These are phyloP conservation scores for Penicillium cataractarum DNA, from an alignment of 495 filamentous ascomycete genomes.

Conservation along the genomic window DNA sequence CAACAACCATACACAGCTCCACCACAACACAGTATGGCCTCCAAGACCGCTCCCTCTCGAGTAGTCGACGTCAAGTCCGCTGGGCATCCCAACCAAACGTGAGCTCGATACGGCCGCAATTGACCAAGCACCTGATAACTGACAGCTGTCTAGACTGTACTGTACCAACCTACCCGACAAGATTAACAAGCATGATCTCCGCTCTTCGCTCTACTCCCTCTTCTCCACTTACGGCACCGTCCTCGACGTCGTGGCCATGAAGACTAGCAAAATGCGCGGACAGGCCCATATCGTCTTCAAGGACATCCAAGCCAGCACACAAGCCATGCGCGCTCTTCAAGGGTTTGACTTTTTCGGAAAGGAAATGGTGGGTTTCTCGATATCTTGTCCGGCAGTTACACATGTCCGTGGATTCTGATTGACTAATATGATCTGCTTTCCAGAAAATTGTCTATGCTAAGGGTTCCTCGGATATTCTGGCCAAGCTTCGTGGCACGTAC, in stretches of 20 bases:
- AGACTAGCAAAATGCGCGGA: conserved; percentile 87
- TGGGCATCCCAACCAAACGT: conserved; percentile 73
- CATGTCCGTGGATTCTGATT: not conserved
- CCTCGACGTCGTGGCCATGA: conserved; percentile 89
- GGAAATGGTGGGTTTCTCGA: conserved; percentile 68
- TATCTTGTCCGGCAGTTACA: not conserved
- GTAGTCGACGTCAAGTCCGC: conserved; percentile 40
- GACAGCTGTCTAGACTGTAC: conserved; percentile 68
- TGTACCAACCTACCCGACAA: conserved; percentile 83
- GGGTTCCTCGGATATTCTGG: conserved; percentile 79
- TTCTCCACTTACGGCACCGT: conserved; percentile 94
- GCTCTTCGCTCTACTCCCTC: conserved; percentile 83
- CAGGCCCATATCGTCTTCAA: conserved; percentile 93
- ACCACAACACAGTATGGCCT: conserved; percentile 37
- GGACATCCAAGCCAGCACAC: conserved; percentile 83
- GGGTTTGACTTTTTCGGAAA: conserved; percentile 86
- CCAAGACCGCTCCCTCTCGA: conserved; percentile 41
- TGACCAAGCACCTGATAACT: conserved; percentile 24
- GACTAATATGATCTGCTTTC: conserved; percentile 8
- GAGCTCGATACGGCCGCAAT: conserved; percentile 35
- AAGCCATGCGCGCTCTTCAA: conserved; percentile 85
- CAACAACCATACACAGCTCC: not conserved
- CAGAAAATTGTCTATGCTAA: conserved; percentile 91
- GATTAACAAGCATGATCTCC: conserved; percentile 81
- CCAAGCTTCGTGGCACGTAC: conserved; percentile 90